Evolutionary conservation across 108 stramenopile genomes (phyloP).

Genomic region (Discostella stelligeroides): DNA sequence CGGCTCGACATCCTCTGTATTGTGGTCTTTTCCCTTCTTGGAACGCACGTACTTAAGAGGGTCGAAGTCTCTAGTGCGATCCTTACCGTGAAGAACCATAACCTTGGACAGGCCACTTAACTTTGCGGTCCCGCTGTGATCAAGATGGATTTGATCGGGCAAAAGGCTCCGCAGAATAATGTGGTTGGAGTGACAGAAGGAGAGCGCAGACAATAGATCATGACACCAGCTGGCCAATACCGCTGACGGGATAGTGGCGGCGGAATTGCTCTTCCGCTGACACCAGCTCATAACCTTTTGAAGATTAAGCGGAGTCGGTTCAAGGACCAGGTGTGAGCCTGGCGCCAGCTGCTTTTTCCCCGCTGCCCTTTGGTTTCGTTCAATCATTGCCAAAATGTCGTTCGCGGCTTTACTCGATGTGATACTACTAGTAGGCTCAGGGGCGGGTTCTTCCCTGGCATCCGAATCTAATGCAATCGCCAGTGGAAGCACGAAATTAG

Average conservation of each 20-base stretch:
- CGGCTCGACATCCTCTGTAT: conserved; percentile 67
- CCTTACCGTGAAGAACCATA: conserved; percentile 56
- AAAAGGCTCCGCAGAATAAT: conserved; percentile 73
- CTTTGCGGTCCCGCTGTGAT: conserved; percentile 79
- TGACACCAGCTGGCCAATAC: conserved; percentile 77
- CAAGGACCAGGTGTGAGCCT: conserved; percentile 74
- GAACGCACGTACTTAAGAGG: conserved; percentile 51
- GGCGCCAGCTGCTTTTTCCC: conserved; percentile 63
- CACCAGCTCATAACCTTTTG: conserved; percentile 64
- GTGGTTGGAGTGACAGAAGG: conserved; percentile 80
- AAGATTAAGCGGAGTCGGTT: conserved; percentile 79
- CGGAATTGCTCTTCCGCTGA: conserved; percentile 43
- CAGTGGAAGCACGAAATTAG: conserved; percentile 84
- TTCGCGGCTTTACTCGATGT: conserved; percentile 53
- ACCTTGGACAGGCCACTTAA: conserved; percentile 74
- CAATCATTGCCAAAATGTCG: conserved; percentile 75
- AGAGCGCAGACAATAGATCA: conserved; percentile 77
- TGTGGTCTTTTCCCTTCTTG: conserved; percentile 53
- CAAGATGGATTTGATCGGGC: conserved; percentile 77
- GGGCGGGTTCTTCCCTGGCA: conserved; percentile 29
- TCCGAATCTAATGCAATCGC: conserved; percentile 70
- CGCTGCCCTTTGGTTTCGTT: conserved; percentile 63
- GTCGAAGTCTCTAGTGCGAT: conserved; percentile 49
- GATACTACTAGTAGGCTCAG: conserved; percentile 4
- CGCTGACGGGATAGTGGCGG: conserved; percentile 52